Conservation (phyloP, 1,284 basidiomycete genomes). For the Irpex rosettiformis region DNA sequence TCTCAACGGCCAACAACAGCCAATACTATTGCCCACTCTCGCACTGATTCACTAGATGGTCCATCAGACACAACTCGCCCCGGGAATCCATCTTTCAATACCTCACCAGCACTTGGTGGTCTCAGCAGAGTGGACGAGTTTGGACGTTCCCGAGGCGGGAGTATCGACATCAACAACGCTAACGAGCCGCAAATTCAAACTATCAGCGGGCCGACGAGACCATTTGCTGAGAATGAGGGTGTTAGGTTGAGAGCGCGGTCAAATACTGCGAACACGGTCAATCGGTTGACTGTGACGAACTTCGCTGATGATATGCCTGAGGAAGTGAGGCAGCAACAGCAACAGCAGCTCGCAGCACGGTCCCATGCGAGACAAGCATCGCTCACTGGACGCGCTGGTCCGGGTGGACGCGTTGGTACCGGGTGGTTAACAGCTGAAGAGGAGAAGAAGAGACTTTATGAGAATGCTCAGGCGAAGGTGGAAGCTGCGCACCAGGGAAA, state of each 20-base stretch:
- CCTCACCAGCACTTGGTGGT: slow-evolving; percentile 25
- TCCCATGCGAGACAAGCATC: slow-evolving; percentile 18
- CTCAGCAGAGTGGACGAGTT: slow-evolving; percentile 29
- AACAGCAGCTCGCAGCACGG: slow-evolving; percentile 11
- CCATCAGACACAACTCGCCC: slow-evolving; percentile 8
- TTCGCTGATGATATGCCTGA: slow-evolving; percentile 23
- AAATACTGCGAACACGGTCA: slow-evolving; percentile 6
- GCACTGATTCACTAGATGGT: background rate
- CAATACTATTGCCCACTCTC: background rate
- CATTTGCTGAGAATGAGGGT: slow-evolving; percentile 1
- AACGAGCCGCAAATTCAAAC: slow-evolving; percentile 20
- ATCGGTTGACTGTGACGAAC: slow-evolving; percentile 27
- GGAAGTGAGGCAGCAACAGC: slow-evolving; percentile 19
- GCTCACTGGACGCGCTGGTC: slow-evolving; percentile 7
- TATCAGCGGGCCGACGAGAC: slow-evolving; percentile 21
- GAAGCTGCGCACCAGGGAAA: slow-evolving; percentile 33
- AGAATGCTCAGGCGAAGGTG: slow-evolving; percentile 60
- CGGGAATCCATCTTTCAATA: slow-evolving; percentile 24
- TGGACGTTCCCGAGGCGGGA: slow-evolving; percentile 17
- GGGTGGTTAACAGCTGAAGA: slow-evolving; percentile 57
- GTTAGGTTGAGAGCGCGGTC: slow-evolving; percentile 20
- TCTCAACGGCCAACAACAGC: background rate
- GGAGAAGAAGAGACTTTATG: slow-evolving; percentile 65
- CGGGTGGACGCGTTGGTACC: slow-evolving; percentile 7
- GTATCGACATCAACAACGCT: slow-evolving; percentile 19